These are phyloP conservation scores for Vachellia collinsii DNA, from an alignment of 306 rosid species.

Conservation along the genomic window DNA sequence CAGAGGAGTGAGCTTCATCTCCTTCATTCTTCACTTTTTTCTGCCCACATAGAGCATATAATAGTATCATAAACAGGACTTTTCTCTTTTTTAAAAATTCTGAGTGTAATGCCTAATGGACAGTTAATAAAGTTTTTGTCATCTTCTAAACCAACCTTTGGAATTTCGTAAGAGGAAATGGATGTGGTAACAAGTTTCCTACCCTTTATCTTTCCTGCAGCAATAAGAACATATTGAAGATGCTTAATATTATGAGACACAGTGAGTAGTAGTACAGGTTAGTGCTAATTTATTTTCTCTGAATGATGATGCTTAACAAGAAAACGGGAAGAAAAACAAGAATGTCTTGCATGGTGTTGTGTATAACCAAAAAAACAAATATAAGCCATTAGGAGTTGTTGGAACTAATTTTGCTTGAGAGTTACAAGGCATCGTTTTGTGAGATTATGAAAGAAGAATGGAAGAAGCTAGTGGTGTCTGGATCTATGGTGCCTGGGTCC, in stretches of 20 bases:
- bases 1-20: conserved; percentile 24
- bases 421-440: conserved; percentile 14
- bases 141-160: conserved; percentile 61
- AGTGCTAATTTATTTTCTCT: conserved; percentile 15
- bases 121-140: not conserved
- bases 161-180: conserved; percentile 45
- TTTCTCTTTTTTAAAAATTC: conserved; percentile 2
- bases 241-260: conserved; percentile 36
- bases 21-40: conserved; percentile 45
- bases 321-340: not conserved
- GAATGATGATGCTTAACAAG: not conserved
- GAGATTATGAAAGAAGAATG: conserved; percentile 12
- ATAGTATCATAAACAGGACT: conserved; percentile 16
- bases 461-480: conserved; percentile 54
- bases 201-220: conserved; percentile 75
- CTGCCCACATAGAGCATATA: conserved; percentile 50
- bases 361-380: not conserved
- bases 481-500: conserved; percentile 71
- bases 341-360: conserved; percentile 32
- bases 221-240: conserved; percentile 46
- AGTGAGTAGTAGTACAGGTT: not conserved
- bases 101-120: not conserved
- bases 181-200: conserved; percentile 65
- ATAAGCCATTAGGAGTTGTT: conserved; percentile 13
- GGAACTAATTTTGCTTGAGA: conserved; percentile 27